phyloP scores from a whole-genome alignment of 768 basidiomycete genomes.

The Leccinum subgranulosum region DNA sequence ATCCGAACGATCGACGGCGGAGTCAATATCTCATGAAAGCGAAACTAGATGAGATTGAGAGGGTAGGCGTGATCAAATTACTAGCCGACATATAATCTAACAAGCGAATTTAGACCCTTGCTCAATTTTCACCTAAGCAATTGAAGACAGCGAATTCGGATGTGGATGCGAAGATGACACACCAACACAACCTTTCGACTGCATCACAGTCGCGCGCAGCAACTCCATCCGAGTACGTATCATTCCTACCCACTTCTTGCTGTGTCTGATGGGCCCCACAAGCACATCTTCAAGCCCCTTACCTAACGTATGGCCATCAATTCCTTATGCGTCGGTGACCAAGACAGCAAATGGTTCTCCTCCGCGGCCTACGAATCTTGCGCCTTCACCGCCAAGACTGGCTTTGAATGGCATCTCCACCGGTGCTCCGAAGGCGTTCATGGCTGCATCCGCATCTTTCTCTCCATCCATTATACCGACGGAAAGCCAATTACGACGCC shows the following conservation, averaged over 20 bases:
- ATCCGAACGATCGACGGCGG: slow-evolving; percentile 69
- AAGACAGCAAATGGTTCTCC: slow-evolving; percentile 19
- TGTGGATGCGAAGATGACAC: slow-evolving; percentile 20
- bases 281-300: slow-evolving; percentile 11
- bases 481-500: slow-evolving; percentile 48
- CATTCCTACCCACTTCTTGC: slow-evolving; percentile 4
- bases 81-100: slow-evolving; percentile 6
- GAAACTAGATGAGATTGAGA: slow-evolving; percentile 77
- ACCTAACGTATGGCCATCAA: slow-evolving; percentile 40
- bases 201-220: slow-evolving; percentile 11
- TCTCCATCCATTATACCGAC: slow-evolving; percentile 31
- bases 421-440: slow-evolving; percentile 50
- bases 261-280: slow-evolving; percentile 7
- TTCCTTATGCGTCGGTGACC: slow-evolving; percentile 40
- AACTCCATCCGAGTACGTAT: slow-evolving; percentile 20
- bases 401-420: slow-evolving; percentile 70
- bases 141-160: slow-evolving; percentile 23
- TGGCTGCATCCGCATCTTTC: slow-evolving; percentile 18
- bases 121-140: slow-evolving; percentile 60
- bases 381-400: slow-evolving; percentile 57
- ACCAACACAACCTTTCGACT: slow-evolving; percentile 16
- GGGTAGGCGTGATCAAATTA: slow-evolving; percentile 37
- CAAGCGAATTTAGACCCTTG: slow-evolving; percentile 46
- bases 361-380: slow-evolving; percentile 22
- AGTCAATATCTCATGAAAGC: slow-evolving; percentile 73